Evolutionary conservation across 2,329 filamentous ascomycete species (phyloP).

Genomic region (Periglandula ipomoeae): DNA sequence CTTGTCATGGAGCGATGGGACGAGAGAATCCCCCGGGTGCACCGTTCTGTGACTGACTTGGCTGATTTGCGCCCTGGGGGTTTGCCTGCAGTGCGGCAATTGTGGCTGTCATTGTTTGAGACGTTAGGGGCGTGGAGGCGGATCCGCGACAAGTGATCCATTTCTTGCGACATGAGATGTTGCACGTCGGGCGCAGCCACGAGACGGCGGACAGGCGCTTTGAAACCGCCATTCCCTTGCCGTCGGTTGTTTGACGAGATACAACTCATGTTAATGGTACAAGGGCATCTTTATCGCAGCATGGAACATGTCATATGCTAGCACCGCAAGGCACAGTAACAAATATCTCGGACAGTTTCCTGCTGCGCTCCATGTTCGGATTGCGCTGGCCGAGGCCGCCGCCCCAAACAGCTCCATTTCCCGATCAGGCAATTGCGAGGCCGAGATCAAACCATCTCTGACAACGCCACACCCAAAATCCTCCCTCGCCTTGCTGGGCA

Average conservation of each 20-base stretch:
- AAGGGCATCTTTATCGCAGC: neutral
- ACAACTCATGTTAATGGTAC: neutral
- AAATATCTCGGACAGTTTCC: neutral
- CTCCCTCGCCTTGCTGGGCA: no score
- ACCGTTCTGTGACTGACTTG: neutral
- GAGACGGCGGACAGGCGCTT: neutral
- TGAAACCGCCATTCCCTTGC: neutral
- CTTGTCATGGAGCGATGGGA: neutral
- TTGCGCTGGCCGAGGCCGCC: no score
- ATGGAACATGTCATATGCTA: neutral
- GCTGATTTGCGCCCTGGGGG: neutral
- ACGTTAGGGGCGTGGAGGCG: neutral
- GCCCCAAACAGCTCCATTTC: neutral
- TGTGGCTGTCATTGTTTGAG: neutral
- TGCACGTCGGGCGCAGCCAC: neutral
- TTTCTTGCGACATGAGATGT: slow-evolving; percentile 1
- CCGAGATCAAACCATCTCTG: neutral
- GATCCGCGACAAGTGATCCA: slow-evolving; percentile 1
- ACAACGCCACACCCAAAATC: no score
- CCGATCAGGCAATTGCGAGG: neutral
- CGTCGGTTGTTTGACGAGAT: neutral
- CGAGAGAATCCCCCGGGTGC: neutral
- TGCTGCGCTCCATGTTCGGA: neutral
- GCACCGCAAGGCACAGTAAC: neutral
- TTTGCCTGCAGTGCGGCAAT: neutral